A percentile compares a stretch with the other conserved stretches of the same genome.
Conservation (phyloP, 208 protist genomes). For the Crithidia sp. region DNA sequence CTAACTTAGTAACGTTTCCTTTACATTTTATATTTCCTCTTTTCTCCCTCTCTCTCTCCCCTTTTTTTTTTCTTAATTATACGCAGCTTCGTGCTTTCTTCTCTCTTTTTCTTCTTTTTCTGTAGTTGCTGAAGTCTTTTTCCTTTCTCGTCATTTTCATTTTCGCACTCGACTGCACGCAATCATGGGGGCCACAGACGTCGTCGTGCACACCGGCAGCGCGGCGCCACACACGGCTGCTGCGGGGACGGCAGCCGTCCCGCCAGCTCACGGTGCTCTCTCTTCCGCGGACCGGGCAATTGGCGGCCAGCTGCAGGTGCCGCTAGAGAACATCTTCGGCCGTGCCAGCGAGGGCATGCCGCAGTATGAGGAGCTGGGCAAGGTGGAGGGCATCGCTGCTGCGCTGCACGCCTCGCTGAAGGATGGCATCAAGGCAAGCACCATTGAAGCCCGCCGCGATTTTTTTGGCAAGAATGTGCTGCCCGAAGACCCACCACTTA, state of each 20-base stretch:
- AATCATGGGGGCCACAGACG: conserved; percentile 12
- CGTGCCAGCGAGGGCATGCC: conserved; percentile 63
- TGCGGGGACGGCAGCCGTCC: conserved; percentile 39
- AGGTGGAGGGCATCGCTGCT: conserved; percentile 50
- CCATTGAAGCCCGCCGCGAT: conserved; percentile 37
- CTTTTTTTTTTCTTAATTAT: neutral
- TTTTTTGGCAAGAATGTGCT: conserved; percentile 76
- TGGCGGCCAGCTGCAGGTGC: conserved; percentile 18
- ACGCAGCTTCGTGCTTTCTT: neutral
- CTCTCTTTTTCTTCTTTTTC: conserved; percentile 7
- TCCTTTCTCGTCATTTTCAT: neutral
- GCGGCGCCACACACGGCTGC: conserved; percentile 44
- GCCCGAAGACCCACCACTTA: conserved; percentile 72
- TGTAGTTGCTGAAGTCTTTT: neutral
- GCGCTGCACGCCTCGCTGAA: conserved; percentile 49
- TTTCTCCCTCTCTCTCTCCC: conserved; percentile 6
- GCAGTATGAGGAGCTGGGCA: conserved; percentile 60
- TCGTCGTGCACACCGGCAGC: conserved; percentile 18
- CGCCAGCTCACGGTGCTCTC: conserved; percentile 42
- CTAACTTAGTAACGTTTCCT: neutral
- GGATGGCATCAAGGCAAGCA: conserved; percentile 40
- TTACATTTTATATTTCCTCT: neutral
- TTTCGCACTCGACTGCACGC: neutral
- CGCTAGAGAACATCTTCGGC: conserved; percentile 65
- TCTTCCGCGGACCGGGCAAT: conserved; percentile 40